phyloP scores from a whole-genome alignment of 176 grass and related monocot species.

The Oryza glaberrima region DNA sequence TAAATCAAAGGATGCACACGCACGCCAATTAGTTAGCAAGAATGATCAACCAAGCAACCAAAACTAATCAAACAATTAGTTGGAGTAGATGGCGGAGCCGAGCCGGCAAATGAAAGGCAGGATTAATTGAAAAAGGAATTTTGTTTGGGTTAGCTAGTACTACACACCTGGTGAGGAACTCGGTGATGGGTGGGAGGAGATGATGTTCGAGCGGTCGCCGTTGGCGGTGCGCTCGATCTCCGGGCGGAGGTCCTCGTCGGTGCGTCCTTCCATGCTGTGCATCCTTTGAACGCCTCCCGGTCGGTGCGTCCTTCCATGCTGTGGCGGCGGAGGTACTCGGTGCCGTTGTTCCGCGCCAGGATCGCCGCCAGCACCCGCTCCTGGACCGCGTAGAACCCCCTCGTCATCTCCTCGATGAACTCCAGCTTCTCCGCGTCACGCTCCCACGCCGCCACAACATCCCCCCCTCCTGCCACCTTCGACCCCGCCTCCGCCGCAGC shows the following conservation, averaged over 20 bases:
- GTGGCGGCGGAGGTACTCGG: constrained; percentile 85
- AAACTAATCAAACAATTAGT: not conserved
- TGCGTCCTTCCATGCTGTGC: constrained; percentile 62
- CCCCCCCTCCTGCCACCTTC: not conserved
- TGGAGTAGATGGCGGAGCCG: not conserved
- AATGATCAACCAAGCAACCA: not conserved
- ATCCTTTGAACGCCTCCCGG: constrained; percentile 51
- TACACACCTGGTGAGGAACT: constrained; percentile 89
- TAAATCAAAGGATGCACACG: not conserved
- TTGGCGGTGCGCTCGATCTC: constrained; percentile 95
- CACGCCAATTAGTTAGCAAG: not conserved
- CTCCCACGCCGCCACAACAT: constrained; percentile 53
- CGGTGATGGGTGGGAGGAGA: constrained; percentile 82
- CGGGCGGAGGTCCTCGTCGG: constrained; percentile 81
- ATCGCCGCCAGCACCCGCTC: constrained; percentile 70
- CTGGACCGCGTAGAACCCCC: constrained; percentile 61
- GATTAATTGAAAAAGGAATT: too few species aligned
- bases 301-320: constrained; percentile 66
- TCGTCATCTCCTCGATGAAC: constrained; percentile 83
- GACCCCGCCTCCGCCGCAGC: not conserved
- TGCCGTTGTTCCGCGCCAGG: constrained; percentile 66
- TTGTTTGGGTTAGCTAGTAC: not conserved
- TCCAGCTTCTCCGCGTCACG: constrained; percentile 77
- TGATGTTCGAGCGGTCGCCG: constrained; percentile 84
- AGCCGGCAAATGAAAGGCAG: not conserved